Conservation (phyloP, 495 filamentous ascomycete genomes). For the Penicillium soppii region DNA sequence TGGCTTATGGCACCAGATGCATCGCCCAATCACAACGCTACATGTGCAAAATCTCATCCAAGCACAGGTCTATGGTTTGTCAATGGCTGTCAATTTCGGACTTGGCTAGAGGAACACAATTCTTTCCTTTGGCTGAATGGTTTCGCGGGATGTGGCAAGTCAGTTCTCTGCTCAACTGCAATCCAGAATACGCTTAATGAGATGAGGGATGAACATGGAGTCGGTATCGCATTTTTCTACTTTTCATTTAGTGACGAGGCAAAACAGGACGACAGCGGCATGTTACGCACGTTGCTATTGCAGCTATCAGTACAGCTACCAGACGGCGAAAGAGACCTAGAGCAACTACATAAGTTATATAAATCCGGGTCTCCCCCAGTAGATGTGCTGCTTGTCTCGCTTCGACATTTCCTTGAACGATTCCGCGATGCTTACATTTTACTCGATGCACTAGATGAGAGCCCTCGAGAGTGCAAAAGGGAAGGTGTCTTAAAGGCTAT, state of each 20-base stretch:
- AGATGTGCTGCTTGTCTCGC: slow-evolving; percentile 8
- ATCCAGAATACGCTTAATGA: slow-evolving; percentile 26
- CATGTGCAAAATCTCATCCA: slow-evolving; percentile 22
- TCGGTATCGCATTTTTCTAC: slow-evolving; percentile 42
- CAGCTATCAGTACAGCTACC: slow-evolving; percentile 33
- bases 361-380: slow-evolving; percentile 9
- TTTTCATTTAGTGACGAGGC: slow-evolving; percentile 37
- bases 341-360: slow-evolving; percentile 13
- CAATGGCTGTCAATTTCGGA: slow-evolving; percentile 18
- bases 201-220: slow-evolving; percentile 2
- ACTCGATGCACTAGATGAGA: slow-evolving; percentile 31
- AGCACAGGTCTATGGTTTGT: slow-evolving; percentile 35
- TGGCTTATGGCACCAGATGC: slow-evolving; percentile 35
- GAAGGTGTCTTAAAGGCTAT: slow-evolving; percentile 22
- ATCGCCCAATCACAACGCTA: slow-evolving; percentile 27
- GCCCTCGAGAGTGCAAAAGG: slow-evolving; percentile 16
- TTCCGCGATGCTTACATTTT: slow-evolving; percentile 26
- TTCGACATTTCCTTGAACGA: slow-evolving; percentile 12
- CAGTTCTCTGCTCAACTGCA: slow-evolving; percentile 36
- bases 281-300: slow-evolving; percentile 37
- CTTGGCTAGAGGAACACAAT: slow-evolving; percentile 32
- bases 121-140: slow-evolving; percentile 43
- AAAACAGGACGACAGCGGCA: slow-evolving; percentile 27
- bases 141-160: slow-evolving; percentile 43
- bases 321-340: slow-evolving; percentile 14